Percentiles rank a stretch among this genome's conserved stretches.
These are phyloP conservation scores for Eragrostis tef DNA, from an alignment of 202 grass and related monocot genomes.

Conservation along the genomic window DNA sequence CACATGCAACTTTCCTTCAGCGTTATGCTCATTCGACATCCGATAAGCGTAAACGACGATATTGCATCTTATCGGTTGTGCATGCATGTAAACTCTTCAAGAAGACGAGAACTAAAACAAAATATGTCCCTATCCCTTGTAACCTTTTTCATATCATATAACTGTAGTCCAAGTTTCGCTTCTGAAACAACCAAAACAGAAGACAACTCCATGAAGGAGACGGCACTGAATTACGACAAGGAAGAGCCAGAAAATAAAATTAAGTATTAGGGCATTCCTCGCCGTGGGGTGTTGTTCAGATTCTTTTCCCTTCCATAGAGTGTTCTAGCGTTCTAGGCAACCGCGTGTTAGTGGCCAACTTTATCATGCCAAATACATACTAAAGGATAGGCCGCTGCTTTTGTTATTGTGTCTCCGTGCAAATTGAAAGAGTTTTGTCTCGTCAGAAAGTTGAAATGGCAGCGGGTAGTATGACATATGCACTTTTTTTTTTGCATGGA, in stretches of 20 bases:
- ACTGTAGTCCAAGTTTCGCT: slow-evolving; percentile 31
- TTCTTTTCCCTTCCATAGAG: slow-evolving; percentile 43
- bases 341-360: neutral
- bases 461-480: neutral
- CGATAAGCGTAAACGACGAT: neutral
- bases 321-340: slow-evolving; percentile 45
- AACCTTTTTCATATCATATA: neutral
- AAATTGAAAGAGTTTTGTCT: slow-evolving; percentile 33
- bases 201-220: slow-evolving; percentile 38
- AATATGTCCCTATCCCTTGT: neutral
- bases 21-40: neutral
- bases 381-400: slow-evolving; percentile 34
- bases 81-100: neutral
- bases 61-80: neutral
- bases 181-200: slow-evolving; percentile 35
- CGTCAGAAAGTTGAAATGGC: slow-evolving; percentile 42
- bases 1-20: neutral
- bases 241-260: neutral
- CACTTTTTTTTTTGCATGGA: slow-evolving; percentile 44
- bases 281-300: slow-evolving; percentile 23
- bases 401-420: slow-evolving; percentile 1
- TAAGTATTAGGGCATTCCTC: slow-evolving; percentile 15
- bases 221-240: slow-evolving; percentile 12
- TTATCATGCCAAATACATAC: slow-evolving; percentile 33
- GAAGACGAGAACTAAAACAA: neutral